Evolutionary conservation across 1,139 yeast species (phyloP).

Genomic region (Yamadazyma membranifaciens): DNA sequence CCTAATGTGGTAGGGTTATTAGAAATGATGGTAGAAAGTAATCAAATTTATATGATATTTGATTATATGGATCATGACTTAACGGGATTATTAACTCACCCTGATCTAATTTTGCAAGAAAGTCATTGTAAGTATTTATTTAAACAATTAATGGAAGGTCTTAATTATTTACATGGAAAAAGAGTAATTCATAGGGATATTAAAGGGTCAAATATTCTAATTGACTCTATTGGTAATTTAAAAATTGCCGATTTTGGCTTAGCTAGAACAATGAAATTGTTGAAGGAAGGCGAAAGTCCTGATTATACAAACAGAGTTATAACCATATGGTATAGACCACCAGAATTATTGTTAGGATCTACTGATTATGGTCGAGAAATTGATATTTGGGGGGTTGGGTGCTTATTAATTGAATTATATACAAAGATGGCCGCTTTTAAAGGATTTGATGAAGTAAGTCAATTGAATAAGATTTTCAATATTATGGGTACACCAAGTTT

Average conservation of each 20-base stretch:
- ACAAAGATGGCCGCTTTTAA: slow-evolving; percentile 75
- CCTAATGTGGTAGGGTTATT: slow-evolving; percentile 73
- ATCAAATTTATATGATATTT: slow-evolving; percentile 83
- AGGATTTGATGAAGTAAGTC: slow-evolving; percentile 87
- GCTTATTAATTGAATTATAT: slow-evolving; percentile 80
- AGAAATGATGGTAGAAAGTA: slow-evolving; percentile 88
- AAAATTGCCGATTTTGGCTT: slow-evolving; percentile 94
- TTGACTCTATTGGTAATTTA: slow-evolving; percentile 68
- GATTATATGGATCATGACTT: slow-evolving; percentile 94
- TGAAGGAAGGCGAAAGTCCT: slow-evolving; percentile 51
- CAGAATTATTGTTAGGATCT: slow-evolving; percentile 85
- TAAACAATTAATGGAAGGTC: slow-evolving; percentile 74
- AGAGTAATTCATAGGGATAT: slow-evolving; percentile 90
- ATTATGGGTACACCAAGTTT: slow-evolving; percentile 83
- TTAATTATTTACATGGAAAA: slow-evolving; percentile 75
- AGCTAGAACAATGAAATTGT: slow-evolving; percentile 74
- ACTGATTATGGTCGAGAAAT: slow-evolving; percentile 89
- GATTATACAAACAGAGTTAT: slow-evolving; percentile 93
- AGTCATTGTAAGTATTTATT: slow-evolving; percentile 77
- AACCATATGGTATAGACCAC: slow-evolving; percentile 97
- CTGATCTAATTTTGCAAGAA: slow-evolving; percentile 58
- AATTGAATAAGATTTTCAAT: slow-evolving; percentile 70
- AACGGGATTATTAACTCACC: slow-evolving; percentile 82
- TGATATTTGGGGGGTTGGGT: slow-evolving; percentile 97
- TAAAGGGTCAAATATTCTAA: slow-evolving; percentile 86